phyloP scores from a whole-genome alignment of 1,139 yeast species.

The Hemisphaericaspora subhashii region DNA sequence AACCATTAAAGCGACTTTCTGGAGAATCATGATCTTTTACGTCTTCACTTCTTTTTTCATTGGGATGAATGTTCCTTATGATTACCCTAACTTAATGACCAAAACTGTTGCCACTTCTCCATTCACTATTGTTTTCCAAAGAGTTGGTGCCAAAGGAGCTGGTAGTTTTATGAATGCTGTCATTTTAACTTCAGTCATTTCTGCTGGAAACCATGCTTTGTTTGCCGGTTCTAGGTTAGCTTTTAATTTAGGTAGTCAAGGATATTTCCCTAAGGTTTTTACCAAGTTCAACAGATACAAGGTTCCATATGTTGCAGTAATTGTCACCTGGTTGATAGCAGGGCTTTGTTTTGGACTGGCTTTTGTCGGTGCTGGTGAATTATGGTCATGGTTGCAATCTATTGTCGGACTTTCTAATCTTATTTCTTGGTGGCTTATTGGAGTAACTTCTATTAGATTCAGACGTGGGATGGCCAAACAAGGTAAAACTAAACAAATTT shows the following conservation, averaged over 20 bases:
- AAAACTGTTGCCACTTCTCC: slow-evolving; percentile 57
- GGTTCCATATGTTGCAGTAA: slow-evolving; percentile 41
- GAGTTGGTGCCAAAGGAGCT: slow-evolving; percentile 47
- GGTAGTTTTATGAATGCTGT: slow-evolving; percentile 49
- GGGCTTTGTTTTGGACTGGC: slow-evolving; percentile 47
- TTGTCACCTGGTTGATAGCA: slow-evolving; percentile 42
- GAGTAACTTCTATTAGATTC: slow-evolving; percentile 39
- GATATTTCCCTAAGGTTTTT: slow-evolving; percentile 38
- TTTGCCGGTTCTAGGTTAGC: slow-evolving; percentile 47
- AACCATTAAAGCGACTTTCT: slow-evolving; percentile 58
- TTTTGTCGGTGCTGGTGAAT: slow-evolving; percentile 43
- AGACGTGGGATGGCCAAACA: slow-evolving; percentile 39
- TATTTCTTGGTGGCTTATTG: slow-evolving; percentile 45
- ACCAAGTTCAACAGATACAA: slow-evolving; percentile 35
- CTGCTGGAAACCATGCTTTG: slow-evolving; percentile 50
- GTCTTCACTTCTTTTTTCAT: slow-evolving; percentile 44
- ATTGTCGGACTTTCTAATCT: slow-evolving; percentile 46
- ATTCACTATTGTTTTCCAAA: slow-evolving; percentile 61
- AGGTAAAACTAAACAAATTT: slow-evolving; percentile 35
- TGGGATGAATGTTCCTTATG: slow-evolving; percentile 45
- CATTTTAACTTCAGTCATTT: slow-evolving; percentile 42
- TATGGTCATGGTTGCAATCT: slow-evolving; percentile 47
- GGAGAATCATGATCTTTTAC: slow-evolving; percentile 44
- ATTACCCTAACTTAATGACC: slow-evolving; percentile 38
- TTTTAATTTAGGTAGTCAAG: slow-evolving; percentile 41